Evolutionary conservation across 2,329 filamentous ascomycete genomes (phyloP).

Genomic region (Fusarium guadeloupense): DNA sequence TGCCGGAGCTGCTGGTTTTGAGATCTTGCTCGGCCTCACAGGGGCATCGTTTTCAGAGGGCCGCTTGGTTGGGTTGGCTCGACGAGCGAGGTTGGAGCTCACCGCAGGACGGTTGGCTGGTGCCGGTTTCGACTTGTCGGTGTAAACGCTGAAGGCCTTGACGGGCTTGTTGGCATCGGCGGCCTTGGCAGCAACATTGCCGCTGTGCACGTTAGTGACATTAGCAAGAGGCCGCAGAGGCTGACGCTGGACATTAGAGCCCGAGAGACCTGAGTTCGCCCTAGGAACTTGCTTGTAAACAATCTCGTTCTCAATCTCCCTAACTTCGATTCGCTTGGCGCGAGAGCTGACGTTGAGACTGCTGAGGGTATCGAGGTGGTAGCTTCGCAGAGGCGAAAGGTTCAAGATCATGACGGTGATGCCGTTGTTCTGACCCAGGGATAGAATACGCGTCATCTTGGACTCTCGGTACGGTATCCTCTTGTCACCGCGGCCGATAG

Average conservation of each 20-base stretch:
- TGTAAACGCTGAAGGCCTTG: constrained; percentile 88
- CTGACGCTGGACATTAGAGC: constrained; percentile 67
- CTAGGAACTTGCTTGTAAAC: constrained; percentile 81
- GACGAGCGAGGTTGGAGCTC: constrained; percentile 49
- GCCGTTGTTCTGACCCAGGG: constrained; percentile 92
- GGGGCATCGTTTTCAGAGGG: constrained; percentile 52
- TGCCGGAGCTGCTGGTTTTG: constrained; percentile 39
- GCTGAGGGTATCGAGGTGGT: constrained; percentile 92
- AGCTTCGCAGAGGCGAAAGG: constrained; percentile 87
- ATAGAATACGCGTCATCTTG: constrained; percentile 96
- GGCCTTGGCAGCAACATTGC: constrained; percentile 59
- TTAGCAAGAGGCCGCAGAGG: constrained; percentile 81
- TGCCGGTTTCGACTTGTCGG: constrained; percentile 70
- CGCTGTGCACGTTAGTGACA: constrained; percentile 76
- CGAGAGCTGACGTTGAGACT: constrained; percentile 95
- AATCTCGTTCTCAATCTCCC: constrained; percentile 94
- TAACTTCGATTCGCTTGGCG: constrained; percentile 94
- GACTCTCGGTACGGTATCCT: constrained; percentile 93
- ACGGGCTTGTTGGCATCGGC: constrained; percentile 71
- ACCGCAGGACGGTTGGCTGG: constrained; percentile 47
- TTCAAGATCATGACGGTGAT: constrained; percentile 98
- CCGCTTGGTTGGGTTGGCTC: constrained; percentile 52
- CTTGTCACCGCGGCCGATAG: constrained; percentile 78
- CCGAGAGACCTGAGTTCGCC: constrained; percentile 53
- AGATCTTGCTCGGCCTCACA: constrained; percentile 60